Evolutionary conservation across 768 basidiomycete genomes (phyloP).

Genomic region (Pholiota microspora): DNA sequence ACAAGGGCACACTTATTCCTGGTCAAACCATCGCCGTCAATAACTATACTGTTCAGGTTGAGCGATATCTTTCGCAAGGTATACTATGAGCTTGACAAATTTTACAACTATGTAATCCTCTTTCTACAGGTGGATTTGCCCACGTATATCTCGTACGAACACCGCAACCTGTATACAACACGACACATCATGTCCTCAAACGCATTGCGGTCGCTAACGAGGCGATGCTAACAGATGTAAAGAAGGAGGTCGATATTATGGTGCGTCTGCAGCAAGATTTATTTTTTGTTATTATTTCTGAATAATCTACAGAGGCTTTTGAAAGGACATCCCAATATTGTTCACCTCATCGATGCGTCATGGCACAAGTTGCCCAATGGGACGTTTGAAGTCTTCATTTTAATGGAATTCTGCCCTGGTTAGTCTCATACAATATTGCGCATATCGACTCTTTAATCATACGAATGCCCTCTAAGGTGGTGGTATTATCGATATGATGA

Average conservation of each 20-base stretch:
- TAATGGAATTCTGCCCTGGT: conserved; percentile 98
- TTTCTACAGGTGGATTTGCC: conserved; percentile 85
- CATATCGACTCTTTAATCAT: not conserved
- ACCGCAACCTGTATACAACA: conserved; percentile 81
- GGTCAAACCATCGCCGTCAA: conserved; percentile 91
- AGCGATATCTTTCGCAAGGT: conserved; percentile 96
- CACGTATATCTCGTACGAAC: conserved; percentile 96
- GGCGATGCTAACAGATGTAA: conserved; percentile 86
- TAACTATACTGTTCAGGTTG: conserved; percentile 87
- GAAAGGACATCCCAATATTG: conserved; percentile 92
- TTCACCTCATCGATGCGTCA: conserved; percentile 93
- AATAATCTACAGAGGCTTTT: conserved; percentile 65
- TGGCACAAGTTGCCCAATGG: conserved; percentile 85
- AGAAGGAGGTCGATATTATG: conserved; percentile 99
- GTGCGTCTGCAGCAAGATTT: conserved; percentile 40
- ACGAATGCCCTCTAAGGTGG: conserved; percentile 60
- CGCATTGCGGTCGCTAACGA: conserved; percentile 92
- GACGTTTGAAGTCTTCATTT: conserved; percentile 92
- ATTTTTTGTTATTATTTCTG: conserved; percentile 16
- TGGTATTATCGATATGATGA: conserved; percentile 99
- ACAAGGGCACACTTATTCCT: conserved; percentile 69
- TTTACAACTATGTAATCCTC: conserved; percentile 13
- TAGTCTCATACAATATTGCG: conserved; percentile 26
- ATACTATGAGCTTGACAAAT: conserved; percentile 19
- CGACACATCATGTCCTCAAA: conserved; percentile 95